Conservation (phyloP, 2,329 filamentous ascomycete species). For the Fusarium nanum region DNA sequence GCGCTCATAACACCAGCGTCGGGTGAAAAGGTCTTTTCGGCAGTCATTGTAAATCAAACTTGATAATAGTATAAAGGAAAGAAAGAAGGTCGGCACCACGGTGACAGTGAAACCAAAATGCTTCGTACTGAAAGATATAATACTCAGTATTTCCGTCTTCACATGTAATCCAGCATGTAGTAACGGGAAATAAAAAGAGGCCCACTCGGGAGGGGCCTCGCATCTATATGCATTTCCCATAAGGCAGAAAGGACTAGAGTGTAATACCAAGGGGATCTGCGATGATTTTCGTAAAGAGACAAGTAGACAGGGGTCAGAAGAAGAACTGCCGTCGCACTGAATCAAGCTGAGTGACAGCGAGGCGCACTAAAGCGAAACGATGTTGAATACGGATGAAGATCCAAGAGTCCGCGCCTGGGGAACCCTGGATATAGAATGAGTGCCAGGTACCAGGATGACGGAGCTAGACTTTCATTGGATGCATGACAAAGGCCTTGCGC, state of each 20-base stretch:
- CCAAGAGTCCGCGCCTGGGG: constrained; percentile 12
- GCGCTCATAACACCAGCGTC: constrained; percentile 30
- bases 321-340: constrained; percentile 4
- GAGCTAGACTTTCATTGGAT: background rate
- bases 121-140: background rate
- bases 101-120: background rate
- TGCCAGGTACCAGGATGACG: background rate
- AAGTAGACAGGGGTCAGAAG: constrained; percentile 1
- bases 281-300: background rate
- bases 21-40: constrained; percentile 3
- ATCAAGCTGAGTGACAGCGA: background rate
- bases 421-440: background rate
- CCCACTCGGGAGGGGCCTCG: background rate
- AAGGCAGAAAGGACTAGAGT: background rate
- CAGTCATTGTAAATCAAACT: background rate
- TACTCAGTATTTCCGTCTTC: background rate
- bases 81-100: background rate
- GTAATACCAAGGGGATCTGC: constrained; percentile 2
- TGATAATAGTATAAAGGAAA: background rate
- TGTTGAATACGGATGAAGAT: constrained; percentile 20
- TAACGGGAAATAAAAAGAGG: background rate
- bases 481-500: background rate
- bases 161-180: background rate
- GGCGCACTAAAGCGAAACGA: background rate
- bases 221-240: background rate